Evolutionary conservation across 768 basidiomycete genomes (phyloP), one percentile per base, ranked within the genome.

Genomic region (Pleurotus tuber-regium): DNA sequence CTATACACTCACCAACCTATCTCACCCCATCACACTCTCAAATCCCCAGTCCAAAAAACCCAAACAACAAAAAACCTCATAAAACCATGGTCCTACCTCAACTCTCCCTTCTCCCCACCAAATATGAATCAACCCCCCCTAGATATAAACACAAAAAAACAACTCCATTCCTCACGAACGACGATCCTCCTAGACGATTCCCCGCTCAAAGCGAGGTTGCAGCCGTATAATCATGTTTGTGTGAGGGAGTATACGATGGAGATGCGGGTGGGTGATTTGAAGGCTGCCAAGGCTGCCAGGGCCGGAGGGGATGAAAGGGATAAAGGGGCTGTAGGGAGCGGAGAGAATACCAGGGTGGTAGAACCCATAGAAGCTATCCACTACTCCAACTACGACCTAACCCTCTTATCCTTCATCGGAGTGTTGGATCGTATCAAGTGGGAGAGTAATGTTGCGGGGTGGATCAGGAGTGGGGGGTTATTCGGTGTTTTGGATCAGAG

Each of bases 171-270:
- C 0, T 73, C 70, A 1, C 65, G 53, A 21, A 73, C 74, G 2
- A 79, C 79, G 0, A 58, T 80, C 11, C 70, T 82, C 14, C 66
- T 82, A 10, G 80, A 80, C 55, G 80, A 82, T 58, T 80, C 78
- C 2, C 86, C 75, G 0, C 67, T 69, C 23, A 82, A 80, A 56
- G 80, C 77, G 0, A 75, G 70, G 24, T 70, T 86, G 12, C 91
- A 93, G 61, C 91, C 90, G 0, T 87, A 79, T 70, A 93, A 89
- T 61, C 91, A 93, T 61, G 68, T 92, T 18, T 89, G 86, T 60
- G 77, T 92, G 56, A 74, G 69, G 8, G 89, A 91, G 61, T 92
- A 91, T 61, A 70, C 74, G 11, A 69, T 64, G 1, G 57, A 66
- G 7, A 69, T 67, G 61, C 76, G 84, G 9, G 54, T 40, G n/a